These are phyloP conservation scores for Cutaneotrichosporon cavernicola DNA, from an alignment of 1,284 basidiomycete genomes.

Conservation along the genomic window DNA sequence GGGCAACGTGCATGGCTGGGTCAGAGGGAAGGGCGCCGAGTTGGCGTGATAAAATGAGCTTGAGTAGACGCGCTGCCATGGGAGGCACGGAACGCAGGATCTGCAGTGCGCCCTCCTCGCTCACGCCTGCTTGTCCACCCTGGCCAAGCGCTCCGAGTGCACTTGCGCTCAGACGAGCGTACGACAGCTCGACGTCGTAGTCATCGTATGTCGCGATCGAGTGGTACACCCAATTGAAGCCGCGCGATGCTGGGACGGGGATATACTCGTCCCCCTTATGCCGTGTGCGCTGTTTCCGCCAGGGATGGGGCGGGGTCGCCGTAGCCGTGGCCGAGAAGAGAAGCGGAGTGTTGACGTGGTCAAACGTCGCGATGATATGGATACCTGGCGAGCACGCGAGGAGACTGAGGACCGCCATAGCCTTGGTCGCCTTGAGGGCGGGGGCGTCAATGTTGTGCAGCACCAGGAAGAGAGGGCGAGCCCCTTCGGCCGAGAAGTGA, in stretches of 20 bases:
- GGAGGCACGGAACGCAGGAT: conserved; percentile 81
- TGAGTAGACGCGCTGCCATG: conserved; percentile 77
- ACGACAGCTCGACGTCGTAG: conserved; percentile 74
- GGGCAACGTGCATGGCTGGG: conserved; percentile 27
- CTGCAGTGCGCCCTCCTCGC: conserved; percentile 76
- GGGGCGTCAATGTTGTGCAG: conserved; percentile 84
- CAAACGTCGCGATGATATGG: conserved; percentile 76
- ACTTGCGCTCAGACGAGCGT: conserved; percentile 39
- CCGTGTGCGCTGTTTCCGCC: not conserved
- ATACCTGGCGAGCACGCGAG: conserved; percentile 70
- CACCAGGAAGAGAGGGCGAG: conserved; percentile 65
- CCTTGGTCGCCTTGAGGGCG: conserved; percentile 63
- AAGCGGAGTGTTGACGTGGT: conserved; percentile 76
- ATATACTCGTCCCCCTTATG: conserved; percentile 6
- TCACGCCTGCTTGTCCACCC: conserved; percentile 58
- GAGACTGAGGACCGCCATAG: conserved; percentile 61
- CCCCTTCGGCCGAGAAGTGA: conserved; percentile 57
- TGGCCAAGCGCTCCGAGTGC: conserved; percentile 23
- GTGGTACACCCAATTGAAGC: conserved; percentile 84
- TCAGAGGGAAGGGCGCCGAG: conserved; percentile 60
- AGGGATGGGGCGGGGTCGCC: conserved; percentile 36
- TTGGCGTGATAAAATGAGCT: conserved; percentile 65
- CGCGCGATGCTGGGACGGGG: conserved; percentile 45
- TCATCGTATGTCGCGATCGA: conserved; percentile 76
- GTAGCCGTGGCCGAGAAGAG: conserved; percentile 59